Evolutionary conservation across 2,329 filamentous ascomycete species (phyloP), one percentile per base, ranked within the genome.

Genomic region (Aureobasidium vineae): DNA sequence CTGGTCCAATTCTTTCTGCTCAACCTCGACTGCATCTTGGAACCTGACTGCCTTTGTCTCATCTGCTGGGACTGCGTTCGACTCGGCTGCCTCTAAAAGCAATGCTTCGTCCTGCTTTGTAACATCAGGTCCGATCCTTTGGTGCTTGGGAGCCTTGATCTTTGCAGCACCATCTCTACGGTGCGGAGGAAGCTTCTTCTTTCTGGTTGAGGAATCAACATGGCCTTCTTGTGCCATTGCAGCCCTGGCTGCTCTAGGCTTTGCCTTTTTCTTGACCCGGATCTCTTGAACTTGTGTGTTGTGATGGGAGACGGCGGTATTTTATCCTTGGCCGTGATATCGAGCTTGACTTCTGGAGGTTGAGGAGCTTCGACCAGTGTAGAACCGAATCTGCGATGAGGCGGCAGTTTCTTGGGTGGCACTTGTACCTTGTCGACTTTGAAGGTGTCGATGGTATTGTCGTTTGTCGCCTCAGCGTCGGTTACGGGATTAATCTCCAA

Each of bases 351-450:
- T 57, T 16, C 23, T 10, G 53, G 6, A 28, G 43, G 6, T 26
- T 63, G 69, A 2, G 72, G 66, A 28, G 69, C 56, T n/a, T 73
- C 69, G 31, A 15, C 8, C n/a, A 23, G 50, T 23, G 19, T 3
- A 38, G 50, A 8, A 54, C n/a, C 71, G 53, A 10, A 33, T 66
- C 56, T 57, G n/a, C 21, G 31, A 26, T 53, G 56, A 21, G 45
- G 57, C 19, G 40, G 21, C 5, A 45, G 15, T 45, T 23, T 61
- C 19, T 21, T 33, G 19, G 28, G 10, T 49, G 41, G 23, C 41
- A 49, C 56, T 38, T 56, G 33, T 56, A 21, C 36, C 36, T n/a
- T 31, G n/a, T 19, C 10, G 13, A 45, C 10, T 16, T 43, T 16
- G 23, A 8, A 8, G 16, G 4, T 59, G 8, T 31, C 16, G 40